Evolutionary conservation across 2,329 filamentous ascomycete genomes (phyloP).

Genomic region (Macrophomina phaseolina): DNA sequence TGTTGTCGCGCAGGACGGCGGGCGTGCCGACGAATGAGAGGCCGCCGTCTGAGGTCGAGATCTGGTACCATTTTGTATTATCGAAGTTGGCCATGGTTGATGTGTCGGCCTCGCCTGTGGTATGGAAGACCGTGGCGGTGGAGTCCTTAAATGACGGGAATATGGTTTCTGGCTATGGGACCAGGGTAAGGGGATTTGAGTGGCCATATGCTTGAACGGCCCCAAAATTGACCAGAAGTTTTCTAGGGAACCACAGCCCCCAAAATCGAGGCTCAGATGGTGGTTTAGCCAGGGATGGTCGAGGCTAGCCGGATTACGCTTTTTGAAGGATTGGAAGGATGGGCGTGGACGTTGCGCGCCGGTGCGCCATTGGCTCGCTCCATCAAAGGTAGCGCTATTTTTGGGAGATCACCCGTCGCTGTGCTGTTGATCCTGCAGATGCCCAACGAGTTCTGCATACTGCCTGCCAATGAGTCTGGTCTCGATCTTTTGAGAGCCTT

Average conservation of each 20-base stretch:
- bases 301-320: neutral
- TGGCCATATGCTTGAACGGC: neutral
- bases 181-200: too few relatives aligned
- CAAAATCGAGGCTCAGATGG: neutral
- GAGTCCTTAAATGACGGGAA: neutral
- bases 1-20: neutral
- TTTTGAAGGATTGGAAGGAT: neutral
- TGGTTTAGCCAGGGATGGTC: neutral
- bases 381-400: neutral
- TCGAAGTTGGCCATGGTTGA: constrained; percentile 16
- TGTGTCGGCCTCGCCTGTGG: too few relatives aligned
- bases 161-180: too few relatives aligned
- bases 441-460: too few relatives aligned
- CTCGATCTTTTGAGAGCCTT: too few relatives aligned
- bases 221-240: neutral
- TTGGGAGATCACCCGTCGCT: neutral
- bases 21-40: constrained; percentile 21
- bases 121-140: neutral
- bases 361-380: neutral
- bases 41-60: neutral
- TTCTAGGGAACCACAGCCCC: neutral
- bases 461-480: too few relatives aligned
- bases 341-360: neutral
- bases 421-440: too few relatives aligned
- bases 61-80: constrained; percentile 27